Evolutionary conservation across 2,329 filamentous ascomycete species (phyloP), one percentile per base, ranked within the genome.

Genomic region (Trichoderma gracile): DNA sequence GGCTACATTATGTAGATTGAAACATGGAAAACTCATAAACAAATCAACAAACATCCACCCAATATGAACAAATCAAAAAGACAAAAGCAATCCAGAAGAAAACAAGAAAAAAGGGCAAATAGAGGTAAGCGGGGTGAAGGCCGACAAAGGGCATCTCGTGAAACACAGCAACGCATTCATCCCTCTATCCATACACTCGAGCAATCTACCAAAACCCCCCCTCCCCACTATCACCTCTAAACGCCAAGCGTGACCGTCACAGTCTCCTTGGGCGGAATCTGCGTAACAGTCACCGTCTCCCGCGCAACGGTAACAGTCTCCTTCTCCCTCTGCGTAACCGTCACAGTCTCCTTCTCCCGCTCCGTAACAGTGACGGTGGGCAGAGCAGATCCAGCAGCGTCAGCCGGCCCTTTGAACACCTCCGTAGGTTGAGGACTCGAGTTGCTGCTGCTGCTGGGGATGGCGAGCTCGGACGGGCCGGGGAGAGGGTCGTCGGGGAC

Each of bases 331-430:
- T 38, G 33, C 33, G 76, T 72, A n/a, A 76, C 66, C 5, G 75
- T 78, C 10, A 74, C 72, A 8, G 73, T 77, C 68, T 73, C 66
- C 50, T 64, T 70, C 45, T 71, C 70, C 57, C 70, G 73, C 2
- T 75, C 69, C 21, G 76, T 77, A 27, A 75, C 71, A 5, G 78
- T 79, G 2, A 78, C 74, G 5, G 77, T 78, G 30, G 77, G 69
- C 65, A 70, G 75, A 12, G 78, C 68, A 1, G 75, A 77, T 40
- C 78, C 74, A 10, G 76, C 77, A 2, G n/a, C n/a, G n/a, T n/a
- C n/a, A n/a, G 74, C 72, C n/a, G 71, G 72, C 3, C 75, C 75
- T 38, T 72, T 68, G 21, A 73, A 49, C 6, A 63, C 58, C 0
- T 73, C 70, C 6, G 73, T 71, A 4, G 70, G 69, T 30, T 33